Evolutionary conservation across 768 basidiomycete species (phyloP), one percentile per base, ranked within the genome.

Genomic region (Hygrophoropsis aurantiaca): DNA sequence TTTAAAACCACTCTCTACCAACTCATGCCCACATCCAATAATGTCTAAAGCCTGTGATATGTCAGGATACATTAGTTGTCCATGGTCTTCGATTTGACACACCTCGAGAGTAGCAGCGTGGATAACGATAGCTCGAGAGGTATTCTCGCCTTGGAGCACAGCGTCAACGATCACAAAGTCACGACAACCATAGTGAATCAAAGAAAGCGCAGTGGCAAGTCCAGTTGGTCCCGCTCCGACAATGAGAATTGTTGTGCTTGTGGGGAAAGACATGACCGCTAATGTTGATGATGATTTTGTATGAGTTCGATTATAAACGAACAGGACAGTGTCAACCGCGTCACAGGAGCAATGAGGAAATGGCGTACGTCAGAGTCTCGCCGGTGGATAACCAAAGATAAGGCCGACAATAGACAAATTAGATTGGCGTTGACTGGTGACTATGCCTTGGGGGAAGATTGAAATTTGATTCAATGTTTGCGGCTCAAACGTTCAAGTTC

Each of bases 91-190:
- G 60, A 34, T 65, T 61, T 24, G 55, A 34, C 60, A 37, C 50
- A 74, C 78, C 63, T 80, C 80, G 13, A 81, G 62, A 9, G 80
- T 80, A 25, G 75, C 72, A 26, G 80, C 74, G 51, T 81, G 79
- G 23, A 80, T 56, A 1, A 70, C 65, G 4, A 74, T 48, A 0
- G 80, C 77, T 16, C 78, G 72, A 9, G 79, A 77, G 7, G 60
- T 57, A 40, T 67, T 65, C 42, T 64, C 53, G 21, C 68, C 68
- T n/a, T 64, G 44, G 0, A 42, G 21, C 4, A 58, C 19, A 21
- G 64, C 66, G 42, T 81, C 78, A 2, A 79, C 74, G 13, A 78
- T 59, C 13, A 72, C 44, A 59, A 81, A 47, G 27, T 78, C 71
- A 23, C 48, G 57, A 35, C 69, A 67, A 2, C 71, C 72, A 8